Evolutionary conservation across 1,284 basidiomycete species (phyloP).

Genomic region (Tilletiopsis washingtonensis): DNA sequence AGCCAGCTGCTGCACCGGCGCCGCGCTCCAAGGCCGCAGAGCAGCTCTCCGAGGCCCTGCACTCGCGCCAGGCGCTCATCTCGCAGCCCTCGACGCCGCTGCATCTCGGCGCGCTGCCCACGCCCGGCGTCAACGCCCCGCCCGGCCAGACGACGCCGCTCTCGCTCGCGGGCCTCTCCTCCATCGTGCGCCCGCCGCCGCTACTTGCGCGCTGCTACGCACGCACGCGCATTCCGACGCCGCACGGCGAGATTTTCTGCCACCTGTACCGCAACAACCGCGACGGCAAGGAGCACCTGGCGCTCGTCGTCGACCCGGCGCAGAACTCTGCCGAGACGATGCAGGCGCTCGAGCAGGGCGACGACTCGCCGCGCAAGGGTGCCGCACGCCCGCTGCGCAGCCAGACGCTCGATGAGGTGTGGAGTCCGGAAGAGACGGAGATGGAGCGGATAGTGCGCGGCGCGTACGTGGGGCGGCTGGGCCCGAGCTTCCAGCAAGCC

Average conservation of each 20-base stretch:
- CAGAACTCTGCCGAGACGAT: conserved; percentile 28
- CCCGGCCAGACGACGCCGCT: conserved; percentile 7
- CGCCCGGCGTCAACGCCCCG: neutral
- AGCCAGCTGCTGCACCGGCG: neutral
- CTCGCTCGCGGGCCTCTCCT: conserved; percentile 16
- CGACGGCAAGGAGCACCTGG: conserved; percentile 90
- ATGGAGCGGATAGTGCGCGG: conserved; percentile 89
- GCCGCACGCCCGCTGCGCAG: conserved; percentile 60
- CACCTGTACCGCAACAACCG: conserved; percentile 84
- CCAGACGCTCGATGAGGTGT: conserved; percentile 70
- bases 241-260: conserved; percentile 85
- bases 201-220: conserved; percentile 73
- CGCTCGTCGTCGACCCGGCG: conserved; percentile 73
- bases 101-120: neutral
- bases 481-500: conserved; percentile 55
- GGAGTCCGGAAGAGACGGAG: conserved; percentile 78
- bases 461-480: conserved; percentile 80
- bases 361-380: conserved; percentile 3
- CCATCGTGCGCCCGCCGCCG: conserved; percentile 30
- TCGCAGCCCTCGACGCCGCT: neutral
- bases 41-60: neutral
- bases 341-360: neutral
- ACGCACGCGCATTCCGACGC: conserved; percentile 90
- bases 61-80: neutral
- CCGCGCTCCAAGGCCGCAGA: neutral